phyloP scores from a whole-genome alignment of 805 yeast species.

The Lipomyces kockii region DNA sequence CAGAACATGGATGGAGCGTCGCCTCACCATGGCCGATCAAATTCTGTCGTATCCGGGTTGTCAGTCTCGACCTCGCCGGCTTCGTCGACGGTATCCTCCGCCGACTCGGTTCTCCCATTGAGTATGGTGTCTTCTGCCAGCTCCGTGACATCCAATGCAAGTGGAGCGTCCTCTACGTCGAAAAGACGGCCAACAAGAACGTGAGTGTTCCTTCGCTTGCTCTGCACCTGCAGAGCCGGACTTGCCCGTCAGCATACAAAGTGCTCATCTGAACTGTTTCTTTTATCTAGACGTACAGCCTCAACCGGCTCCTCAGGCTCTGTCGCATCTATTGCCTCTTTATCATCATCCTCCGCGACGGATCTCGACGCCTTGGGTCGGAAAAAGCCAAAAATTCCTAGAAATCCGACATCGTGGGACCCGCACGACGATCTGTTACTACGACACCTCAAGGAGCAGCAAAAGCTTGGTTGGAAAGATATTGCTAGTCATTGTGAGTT shows the following conservation, averaged over 20 bases:
- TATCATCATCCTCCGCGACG: constrained; percentile 20
- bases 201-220: constrained; percentile 15
- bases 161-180: constrained; percentile 18
- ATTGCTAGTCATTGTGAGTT: constrained; percentile 65
- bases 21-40: constrained; percentile 8
- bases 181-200: constrained; percentile 27
- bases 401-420: constrained; percentile 69
- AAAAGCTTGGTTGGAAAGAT: constrained; percentile 88
- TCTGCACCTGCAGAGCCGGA: not conserved
- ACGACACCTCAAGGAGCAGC: constrained; percentile 78
- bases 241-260: not conserved
- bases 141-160: not conserved
- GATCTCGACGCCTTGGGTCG: constrained; percentile 36
- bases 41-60: not conserved
- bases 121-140: not conserved
- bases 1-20: not conserved
- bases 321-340: constrained; percentile 25
- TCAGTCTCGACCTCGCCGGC: constrained; percentile 15
- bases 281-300: constrained; percentile 24
- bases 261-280: not conserved
- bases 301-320: constrained; percentile 34
- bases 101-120: not conserved
- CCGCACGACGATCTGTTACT: constrained; percentile 73
- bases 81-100: constrained; percentile 11
- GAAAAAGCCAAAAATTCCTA: constrained; percentile 37